Evolutionary conservation across 2,329 filamentous ascomycete species (phyloP).

Genomic region (Colletotrichum shisoi): DNA sequence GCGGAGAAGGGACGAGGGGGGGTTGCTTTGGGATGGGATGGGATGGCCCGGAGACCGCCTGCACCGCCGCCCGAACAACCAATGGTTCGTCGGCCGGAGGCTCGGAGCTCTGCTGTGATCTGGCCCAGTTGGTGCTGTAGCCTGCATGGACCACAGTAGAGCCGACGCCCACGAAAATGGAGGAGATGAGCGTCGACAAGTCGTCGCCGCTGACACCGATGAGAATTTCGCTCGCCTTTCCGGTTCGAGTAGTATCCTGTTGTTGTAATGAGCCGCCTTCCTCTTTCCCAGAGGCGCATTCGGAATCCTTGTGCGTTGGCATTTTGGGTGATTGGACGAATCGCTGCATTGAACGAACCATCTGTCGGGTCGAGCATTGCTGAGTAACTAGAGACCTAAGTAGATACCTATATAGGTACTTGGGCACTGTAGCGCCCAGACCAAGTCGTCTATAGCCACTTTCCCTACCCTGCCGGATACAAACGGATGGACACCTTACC

Average conservation of each 20-base stretch:
- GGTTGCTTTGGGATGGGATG: conserved; percentile 26
- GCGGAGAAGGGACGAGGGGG: conserved; percentile 23
- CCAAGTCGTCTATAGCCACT: conserved; percentile 23
- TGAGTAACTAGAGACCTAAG: background rate
- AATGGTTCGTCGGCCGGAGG: conserved; percentile 4
- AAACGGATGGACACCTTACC: too few species aligned
- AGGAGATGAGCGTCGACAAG: conserved; percentile 13
- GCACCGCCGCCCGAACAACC: background rate
- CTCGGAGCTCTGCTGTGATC: conserved; percentile 17
- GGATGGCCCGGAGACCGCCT: conserved; percentile 34
- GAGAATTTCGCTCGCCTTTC: background rate
- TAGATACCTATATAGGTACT: too few species aligned
- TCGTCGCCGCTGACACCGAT: conserved; percentile 1
- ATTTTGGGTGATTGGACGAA: conserved; percentile 17
- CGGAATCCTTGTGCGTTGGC: conserved; percentile 18
- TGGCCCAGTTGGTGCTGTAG: background rate
- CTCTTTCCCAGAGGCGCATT: background rate
- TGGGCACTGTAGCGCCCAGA: conserved; percentile 4
- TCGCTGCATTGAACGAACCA: conserved; percentile 14
- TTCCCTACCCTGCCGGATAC: conserved; percentile 1
- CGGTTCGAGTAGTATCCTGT: background rate
- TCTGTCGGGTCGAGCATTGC: conserved; percentile 26
- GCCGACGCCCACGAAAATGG: conserved; percentile 8
- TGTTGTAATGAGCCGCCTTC: background rate
- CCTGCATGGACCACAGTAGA: conserved; percentile 2